These are phyloP conservation scores for Eremomyces bilateralis DNA, from an alignment of 495 filamentous ascomycete species.

Conservation along the genomic window DNA sequence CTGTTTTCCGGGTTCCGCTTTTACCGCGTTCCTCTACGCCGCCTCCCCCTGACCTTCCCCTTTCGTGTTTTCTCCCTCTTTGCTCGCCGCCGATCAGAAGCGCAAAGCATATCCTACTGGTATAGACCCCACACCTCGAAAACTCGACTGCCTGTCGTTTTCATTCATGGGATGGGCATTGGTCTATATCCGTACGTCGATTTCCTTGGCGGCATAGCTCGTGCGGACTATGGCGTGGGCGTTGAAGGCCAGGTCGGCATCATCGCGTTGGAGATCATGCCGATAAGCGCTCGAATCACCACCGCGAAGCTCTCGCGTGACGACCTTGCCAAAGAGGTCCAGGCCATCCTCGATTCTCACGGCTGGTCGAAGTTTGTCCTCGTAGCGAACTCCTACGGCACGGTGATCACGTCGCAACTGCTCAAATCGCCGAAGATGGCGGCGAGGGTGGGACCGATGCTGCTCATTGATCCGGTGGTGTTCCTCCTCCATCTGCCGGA, in stretches of 20 bases:
- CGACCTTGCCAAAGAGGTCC: constrained; percentile 29
- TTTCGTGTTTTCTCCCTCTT: constrained; percentile 27
- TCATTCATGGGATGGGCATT: constrained; percentile 52
- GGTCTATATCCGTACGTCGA: constrained; percentile 38
- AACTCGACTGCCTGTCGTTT: constrained; percentile 32
- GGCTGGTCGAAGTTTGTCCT: constrained; percentile 31
- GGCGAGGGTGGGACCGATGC: constrained; percentile 22
- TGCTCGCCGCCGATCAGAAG: constrained; percentile 21
- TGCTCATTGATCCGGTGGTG: constrained; percentile 45
- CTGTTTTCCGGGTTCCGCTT: constrained; percentile 21
- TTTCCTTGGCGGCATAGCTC: constrained; percentile 30
- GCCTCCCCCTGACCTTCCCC: constrained; percentile 27
- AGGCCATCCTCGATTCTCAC: constrained; percentile 29
- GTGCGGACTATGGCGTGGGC: constrained; percentile 3
- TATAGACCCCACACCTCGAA: constrained; percentile 35
- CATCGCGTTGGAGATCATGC: constrained; percentile 41
- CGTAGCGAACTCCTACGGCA: constrained; percentile 37
- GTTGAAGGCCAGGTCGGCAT: constrained; percentile 30
- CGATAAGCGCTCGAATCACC: constrained; percentile 39
- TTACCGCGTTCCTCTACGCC: constrained; percentile 15
- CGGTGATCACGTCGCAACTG: constrained; percentile 38
- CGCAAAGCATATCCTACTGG: constrained; percentile 37
- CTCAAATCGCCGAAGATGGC: constrained; percentile 23
- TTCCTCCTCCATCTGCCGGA: constrained; percentile 42
- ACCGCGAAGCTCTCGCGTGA: constrained; percentile 21